A percentile compares a stretch with the other conserved stretches of the same genome.
Evolutionary conservation across 2,329 filamentous ascomycete genomes (phyloP).

Genomic region (Alternaria alternata): DNA sequence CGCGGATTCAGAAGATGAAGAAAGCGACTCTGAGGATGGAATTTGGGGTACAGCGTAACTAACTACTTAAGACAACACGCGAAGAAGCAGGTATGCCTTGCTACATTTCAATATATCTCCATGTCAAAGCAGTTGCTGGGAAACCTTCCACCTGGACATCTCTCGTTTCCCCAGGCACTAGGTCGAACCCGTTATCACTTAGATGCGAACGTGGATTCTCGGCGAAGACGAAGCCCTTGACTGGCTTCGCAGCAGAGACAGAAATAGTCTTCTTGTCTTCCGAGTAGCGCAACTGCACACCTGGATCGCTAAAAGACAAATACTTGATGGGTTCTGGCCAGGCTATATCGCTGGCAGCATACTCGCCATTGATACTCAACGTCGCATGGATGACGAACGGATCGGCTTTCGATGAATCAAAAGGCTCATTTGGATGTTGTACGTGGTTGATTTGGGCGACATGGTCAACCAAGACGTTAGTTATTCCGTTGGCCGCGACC

Average conservation of each 20-base stretch:
- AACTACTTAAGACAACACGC: neutral
- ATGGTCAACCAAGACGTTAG: slow-evolving; percentile 56
- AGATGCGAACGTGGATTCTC: slow-evolving; percentile 29
- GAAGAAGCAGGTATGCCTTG: neutral
- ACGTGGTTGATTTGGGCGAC: neutral
- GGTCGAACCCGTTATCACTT: slow-evolving; percentile 41
- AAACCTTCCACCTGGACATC: slow-evolving; percentile 24
- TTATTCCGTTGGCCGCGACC: slow-evolving; percentile 63
- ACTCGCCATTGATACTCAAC: slow-evolving; percentile 58
- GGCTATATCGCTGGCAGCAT: slow-evolving; percentile 63
- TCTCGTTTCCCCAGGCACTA: slow-evolving; percentile 31
- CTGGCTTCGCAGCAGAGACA: slow-evolving; percentile 59
- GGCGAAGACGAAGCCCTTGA: slow-evolving; percentile 64
- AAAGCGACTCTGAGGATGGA: slow-evolving; percentile 7
- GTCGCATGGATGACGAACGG: slow-evolving; percentile 62
- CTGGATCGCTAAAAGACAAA: slow-evolving; percentile 60
- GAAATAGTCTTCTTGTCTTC: slow-evolving; percentile 47
- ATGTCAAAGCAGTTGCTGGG: slow-evolving; percentile 19
- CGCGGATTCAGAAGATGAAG: slow-evolving; percentile 14
- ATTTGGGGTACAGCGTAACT: neutral
- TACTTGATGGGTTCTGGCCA: slow-evolving; percentile 70
- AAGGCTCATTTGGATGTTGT: slow-evolving; percentile 20
- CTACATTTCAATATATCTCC: slow-evolving; percentile 35
- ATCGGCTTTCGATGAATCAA: slow-evolving; percentile 60
- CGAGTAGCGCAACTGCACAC: slow-evolving; percentile 51